Evolutionary conservation across 2,329 filamentous ascomycete genomes (phyloP).

Genomic region (Cladophialophora yegresii): DNA sequence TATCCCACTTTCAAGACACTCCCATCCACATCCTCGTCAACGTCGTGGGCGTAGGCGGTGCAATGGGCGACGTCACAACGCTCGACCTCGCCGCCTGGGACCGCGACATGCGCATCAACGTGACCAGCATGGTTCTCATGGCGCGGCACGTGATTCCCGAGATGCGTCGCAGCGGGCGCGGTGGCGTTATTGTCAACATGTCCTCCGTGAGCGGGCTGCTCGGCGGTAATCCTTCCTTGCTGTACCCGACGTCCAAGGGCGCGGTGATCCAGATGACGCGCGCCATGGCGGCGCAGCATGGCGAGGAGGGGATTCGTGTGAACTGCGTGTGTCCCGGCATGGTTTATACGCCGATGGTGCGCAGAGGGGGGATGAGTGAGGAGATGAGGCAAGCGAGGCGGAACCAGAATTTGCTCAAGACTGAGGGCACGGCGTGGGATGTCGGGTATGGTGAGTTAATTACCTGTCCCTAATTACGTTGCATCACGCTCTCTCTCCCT

Average conservation of each 20-base stretch:
- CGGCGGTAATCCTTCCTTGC: conserved; percentile 38
- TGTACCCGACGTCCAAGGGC: conserved; percentile 43
- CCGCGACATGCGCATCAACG: conserved; percentile 41
- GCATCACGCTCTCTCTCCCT: neutral
- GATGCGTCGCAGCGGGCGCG: conserved; percentile 40
- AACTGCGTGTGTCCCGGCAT: conserved; percentile 54
- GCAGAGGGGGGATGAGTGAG: conserved; percentile 36
- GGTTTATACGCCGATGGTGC: conserved; percentile 33
- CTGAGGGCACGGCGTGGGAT: conserved; percentile 23
- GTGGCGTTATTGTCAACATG: conserved; percentile 45
- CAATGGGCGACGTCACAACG: conserved; percentile 39
- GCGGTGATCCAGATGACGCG: conserved; percentile 55
- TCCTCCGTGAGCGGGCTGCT: conserved; percentile 41
- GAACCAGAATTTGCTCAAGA: conserved; percentile 38
- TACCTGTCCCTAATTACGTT: too few relatives aligned
- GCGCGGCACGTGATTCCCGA: conserved; percentile 39
- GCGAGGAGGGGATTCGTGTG: conserved; percentile 50
- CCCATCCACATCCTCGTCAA: conserved; percentile 19
- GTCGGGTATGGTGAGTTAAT: conserved; percentile 8
- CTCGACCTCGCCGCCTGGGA: conserved; percentile 41
- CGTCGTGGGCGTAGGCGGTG: conserved; percentile 43
- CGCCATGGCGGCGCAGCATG: conserved; percentile 56
- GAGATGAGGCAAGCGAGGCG: conserved; percentile 37
- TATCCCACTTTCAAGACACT: conserved; percentile 15
- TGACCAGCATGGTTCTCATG: conserved; percentile 45